These are phyloP conservation scores for Achaetomium macrosporum DNA, from an alignment of 2,329 filamentous ascomycete species.

Conservation along the genomic window DNA sequence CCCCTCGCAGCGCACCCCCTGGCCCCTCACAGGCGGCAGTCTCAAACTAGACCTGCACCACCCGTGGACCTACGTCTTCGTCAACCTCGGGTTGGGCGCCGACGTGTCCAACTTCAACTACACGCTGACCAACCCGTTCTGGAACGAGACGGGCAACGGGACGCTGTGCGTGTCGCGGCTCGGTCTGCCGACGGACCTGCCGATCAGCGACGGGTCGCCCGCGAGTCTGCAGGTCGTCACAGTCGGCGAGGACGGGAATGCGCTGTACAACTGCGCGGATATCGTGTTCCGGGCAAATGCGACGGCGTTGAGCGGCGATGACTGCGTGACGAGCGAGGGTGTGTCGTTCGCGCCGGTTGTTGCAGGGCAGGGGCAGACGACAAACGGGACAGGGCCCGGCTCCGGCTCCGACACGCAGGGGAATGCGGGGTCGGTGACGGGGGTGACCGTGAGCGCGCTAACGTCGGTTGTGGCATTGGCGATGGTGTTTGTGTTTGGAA, in stretches of 20 bases:
- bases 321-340: constrained; percentile 55
- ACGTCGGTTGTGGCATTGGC: constrained; percentile 35
- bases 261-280: constrained; percentile 72
- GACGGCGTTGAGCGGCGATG: constrained; percentile 37
- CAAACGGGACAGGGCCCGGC: constrained; percentile 12
- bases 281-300: constrained; percentile 57
- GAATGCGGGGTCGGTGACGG: constrained; percentile 17
- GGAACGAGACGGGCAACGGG: constrained; percentile 54
- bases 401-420: background rate
- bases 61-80: constrained; percentile 46
- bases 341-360: constrained; percentile 36
- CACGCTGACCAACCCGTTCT: constrained; percentile 55
- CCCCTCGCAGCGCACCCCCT: constrained; percentile 42
- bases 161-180: constrained; percentile 61
- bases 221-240: constrained; percentile 67
- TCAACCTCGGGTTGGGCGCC: constrained; percentile 45
- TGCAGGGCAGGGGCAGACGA: constrained; percentile 23
- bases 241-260: constrained; percentile 49
- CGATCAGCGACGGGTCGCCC: constrained; percentile 53
- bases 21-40: constrained; percentile 46
- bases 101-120: constrained; percentile 62
- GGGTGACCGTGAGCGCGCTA: constrained; percentile 28
- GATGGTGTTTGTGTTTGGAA: constrained; percentile 33
- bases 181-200: constrained; percentile 44
- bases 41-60: constrained; percentile 47